Evolutionary conservation across 2,329 filamentous ascomycete genomes (phyloP).

Genomic region (Teratosphaeria nubilosa): DNA sequence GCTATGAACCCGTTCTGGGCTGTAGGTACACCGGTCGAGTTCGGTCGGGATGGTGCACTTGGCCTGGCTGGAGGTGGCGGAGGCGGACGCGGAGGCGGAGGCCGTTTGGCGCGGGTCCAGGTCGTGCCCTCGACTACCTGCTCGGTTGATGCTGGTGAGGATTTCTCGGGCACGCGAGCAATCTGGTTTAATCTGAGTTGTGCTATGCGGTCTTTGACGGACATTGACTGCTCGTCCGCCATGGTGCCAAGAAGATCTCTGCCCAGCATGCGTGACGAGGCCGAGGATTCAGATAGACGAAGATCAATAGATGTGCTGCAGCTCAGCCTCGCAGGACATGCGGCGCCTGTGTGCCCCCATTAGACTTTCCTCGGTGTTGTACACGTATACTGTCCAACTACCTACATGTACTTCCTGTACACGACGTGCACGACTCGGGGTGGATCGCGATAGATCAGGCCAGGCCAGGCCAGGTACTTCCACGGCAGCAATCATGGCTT

Average conservation of each 20-base stretch:
- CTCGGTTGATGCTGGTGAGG: conserved; percentile 20
- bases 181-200: conserved; percentile 39
- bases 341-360: too few species aligned
- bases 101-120: conserved; percentile 24
- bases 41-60: conserved; percentile 21
- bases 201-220: conserved; percentile 39
- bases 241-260: not conserved
- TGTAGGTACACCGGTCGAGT: conserved; percentile 30
- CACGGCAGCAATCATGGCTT: too few species aligned
- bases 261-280: not conserved
- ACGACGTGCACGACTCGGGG: too few species aligned
- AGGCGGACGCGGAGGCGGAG: conserved; percentile 26
- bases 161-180: conserved; percentile 22
- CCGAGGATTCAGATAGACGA: too few species aligned
- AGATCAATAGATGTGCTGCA: too few species aligned
- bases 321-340: not conserved
- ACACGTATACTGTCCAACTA: too few species aligned
- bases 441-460: too few species aligned
- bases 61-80: conserved; percentile 4
- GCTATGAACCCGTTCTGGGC: conserved; percentile 22
- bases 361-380: not conserved
- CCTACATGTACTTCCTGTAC: too few species aligned
- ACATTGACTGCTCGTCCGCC: conserved; percentile 14
- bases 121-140: conserved; percentile 11
- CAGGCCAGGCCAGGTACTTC: too few species aligned